phyloP scores from a whole-genome alignment of 441 rosid species.

The Euphorbia schlechtendalii region DNA sequence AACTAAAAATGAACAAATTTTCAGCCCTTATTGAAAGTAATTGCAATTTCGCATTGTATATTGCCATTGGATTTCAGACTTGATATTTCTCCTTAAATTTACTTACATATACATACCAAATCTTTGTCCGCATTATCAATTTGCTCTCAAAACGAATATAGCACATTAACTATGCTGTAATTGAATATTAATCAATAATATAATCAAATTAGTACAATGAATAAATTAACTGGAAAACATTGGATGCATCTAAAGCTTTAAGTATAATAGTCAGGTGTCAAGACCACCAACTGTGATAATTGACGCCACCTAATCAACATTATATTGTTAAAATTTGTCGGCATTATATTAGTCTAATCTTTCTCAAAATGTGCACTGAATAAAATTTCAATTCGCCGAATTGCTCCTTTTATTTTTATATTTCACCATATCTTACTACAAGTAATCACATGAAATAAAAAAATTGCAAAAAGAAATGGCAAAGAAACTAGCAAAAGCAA shows the following conservation, averaged over 20 bases:
- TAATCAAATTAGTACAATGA: too few relatives aligned
- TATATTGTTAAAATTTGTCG: slow-evolving; percentile 1
- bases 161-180: too few relatives aligned
- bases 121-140: slow-evolving; percentile 2
- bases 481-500: not conserved
- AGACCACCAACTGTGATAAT: not conserved
- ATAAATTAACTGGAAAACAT: too few relatives aligned
- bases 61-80: not conserved
- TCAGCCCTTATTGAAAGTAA: too few relatives aligned
- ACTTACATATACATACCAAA: not conserved
- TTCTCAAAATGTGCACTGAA: not conserved
- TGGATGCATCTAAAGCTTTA: not conserved
- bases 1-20: too few relatives aligned
- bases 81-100: slow-evolving; percentile 5
- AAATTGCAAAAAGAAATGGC: not conserved
- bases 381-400: not conserved
- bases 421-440: too few relatives aligned
- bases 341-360: not conserved
- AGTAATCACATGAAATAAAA: not conserved
- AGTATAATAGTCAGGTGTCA: not conserved
- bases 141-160: too few relatives aligned
- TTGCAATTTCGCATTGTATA: too few relatives aligned
- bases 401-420: not conserved
- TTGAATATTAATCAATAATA: too few relatives aligned
- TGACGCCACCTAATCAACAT: slow-evolving; percentile 11